Percentiles rank a stretch among this genome's conserved stretches.
phyloP scores from a whole-genome alignment of 2,329 filamentous ascomycete species.

The Magnaporthiopsis incrustans region DNA sequence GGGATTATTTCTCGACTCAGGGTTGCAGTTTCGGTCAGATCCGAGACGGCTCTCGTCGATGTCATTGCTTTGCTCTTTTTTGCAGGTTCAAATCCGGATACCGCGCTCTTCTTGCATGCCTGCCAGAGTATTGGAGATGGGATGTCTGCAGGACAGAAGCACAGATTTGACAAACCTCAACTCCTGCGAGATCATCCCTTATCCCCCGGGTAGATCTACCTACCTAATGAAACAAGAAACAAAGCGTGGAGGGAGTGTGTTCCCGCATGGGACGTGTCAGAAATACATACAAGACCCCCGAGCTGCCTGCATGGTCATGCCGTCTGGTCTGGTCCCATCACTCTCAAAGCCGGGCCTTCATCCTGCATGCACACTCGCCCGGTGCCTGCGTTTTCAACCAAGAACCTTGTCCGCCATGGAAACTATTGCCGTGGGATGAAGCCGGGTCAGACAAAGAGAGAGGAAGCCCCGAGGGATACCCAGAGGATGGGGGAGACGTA shows the following conservation, averaged over 20 bases:
- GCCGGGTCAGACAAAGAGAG: background rate
- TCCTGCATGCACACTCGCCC: background rate
- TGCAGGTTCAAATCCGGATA: background rate
- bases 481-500: background rate
- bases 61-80: background rate
- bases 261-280: background rate
- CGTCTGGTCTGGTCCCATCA: background rate
- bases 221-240: background rate
- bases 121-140: background rate
- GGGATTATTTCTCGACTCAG: background rate
- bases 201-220: background rate
- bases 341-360: background rate
- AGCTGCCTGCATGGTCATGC: background rate
- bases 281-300: background rate
- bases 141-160: too few species aligned
- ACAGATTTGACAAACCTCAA: too few species aligned
- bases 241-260: background rate
- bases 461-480: background rate
- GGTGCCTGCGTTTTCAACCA: conserved; percentile 18
- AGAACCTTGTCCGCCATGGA: conserved; percentile 45
- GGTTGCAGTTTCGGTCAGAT: background rate
- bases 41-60: background rate
- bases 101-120: background rate
- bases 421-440: conserved; percentile 24
- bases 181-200: too few species aligned